Evolutionary conservation across 192 early-diverging fungal species (phyloP).

Genomic region (Backusella tarrabulga): DNA sequence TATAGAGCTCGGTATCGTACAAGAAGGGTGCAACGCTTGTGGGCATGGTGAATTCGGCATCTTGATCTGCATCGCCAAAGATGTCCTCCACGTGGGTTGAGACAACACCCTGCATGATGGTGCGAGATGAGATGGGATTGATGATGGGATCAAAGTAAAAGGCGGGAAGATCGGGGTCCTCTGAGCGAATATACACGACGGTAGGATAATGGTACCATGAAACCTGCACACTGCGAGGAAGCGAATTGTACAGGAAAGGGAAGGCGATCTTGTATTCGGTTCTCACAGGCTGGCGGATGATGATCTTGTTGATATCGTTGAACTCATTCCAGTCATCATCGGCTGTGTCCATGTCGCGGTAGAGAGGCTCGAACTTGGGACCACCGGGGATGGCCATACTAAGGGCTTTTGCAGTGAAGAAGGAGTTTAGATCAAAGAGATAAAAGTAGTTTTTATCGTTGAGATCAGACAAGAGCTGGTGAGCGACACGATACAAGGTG

Average conservation of each 20-base stretch:
- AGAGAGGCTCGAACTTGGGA: conserved; percentile 96
- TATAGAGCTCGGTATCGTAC: conserved; percentile 71
- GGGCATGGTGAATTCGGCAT: conserved; percentile 84
- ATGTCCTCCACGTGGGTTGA: conserved; percentile 61
- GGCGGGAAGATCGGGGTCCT: conserved; percentile 95
- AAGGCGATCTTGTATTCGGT: conserved; percentile 99
- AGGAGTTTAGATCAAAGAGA: conserved; percentile 91
- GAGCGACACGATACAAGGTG: conserved; percentile 87
- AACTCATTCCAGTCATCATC: conserved; percentile 99
- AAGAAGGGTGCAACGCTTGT: conserved; percentile 78
- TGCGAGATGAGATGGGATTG: conserved; percentile 94
- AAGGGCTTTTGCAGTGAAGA: conserved; percentile 96
- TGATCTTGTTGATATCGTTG: conserved; percentile 99
- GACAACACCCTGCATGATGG: conserved; percentile 48
- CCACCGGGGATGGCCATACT: conserved; percentile 99
- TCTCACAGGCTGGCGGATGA: conserved; percentile 96
- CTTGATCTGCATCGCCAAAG: conserved; percentile 79
- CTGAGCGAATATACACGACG: conserved; percentile 82
- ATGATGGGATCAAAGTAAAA: conserved; percentile 98
- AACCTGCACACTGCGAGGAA: conserved; percentile 89
- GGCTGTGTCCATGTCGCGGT: conserved; percentile 91
- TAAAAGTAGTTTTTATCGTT: conserved; percentile 98
- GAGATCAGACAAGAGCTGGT: conserved; percentile 91
- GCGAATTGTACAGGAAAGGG: conserved; percentile 97
- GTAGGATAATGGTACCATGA: conserved; percentile 94